These are phyloP conservation scores for Talaromyces islandicus DNA, from an alignment of 2,329 filamentous ascomycete species.

Conservation along the genomic window DNA sequence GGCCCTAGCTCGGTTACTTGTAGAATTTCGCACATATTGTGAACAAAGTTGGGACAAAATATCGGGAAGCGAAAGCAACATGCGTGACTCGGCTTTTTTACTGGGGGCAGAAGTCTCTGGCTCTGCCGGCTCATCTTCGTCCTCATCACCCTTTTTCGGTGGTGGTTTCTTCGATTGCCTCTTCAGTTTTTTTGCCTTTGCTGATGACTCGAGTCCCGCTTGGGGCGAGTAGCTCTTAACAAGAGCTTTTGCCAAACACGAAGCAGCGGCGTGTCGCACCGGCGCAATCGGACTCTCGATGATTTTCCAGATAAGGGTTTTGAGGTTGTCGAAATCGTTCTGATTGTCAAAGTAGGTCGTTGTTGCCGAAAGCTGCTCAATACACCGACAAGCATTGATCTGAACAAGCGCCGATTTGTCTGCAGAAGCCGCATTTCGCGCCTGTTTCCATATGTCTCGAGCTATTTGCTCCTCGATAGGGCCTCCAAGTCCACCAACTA, in stretches of 20 bases:
- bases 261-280: conserved; percentile 79
- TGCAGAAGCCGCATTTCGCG: conserved; percentile 64
- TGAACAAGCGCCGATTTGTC: conserved; percentile 84
- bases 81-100: conserved; percentile 64
- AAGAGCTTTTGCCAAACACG: conserved; percentile 75
- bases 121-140: conserved; percentile 70
- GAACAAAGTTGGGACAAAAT: conserved; percentile 71
- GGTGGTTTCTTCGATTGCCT: conserved; percentile 61
- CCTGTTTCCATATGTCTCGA: conserved; percentile 92
- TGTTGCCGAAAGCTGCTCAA: conserved; percentile 64
- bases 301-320: conserved; percentile 74
- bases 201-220: conserved; percentile 44
- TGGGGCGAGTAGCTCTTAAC: conserved; percentile 72
- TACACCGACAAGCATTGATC: conserved; percentile 68
- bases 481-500: conserved; percentile 66
- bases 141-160: conserved; percentile 52
- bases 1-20: conserved; percentile 72
- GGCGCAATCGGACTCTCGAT: conserved; percentile 70
- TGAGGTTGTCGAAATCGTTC: conserved; percentile 83
- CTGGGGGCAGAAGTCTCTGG: conserved; percentile 65
- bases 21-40: conserved; percentile 73
- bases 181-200: conserved; percentile 64
- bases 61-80: conserved; percentile 70
- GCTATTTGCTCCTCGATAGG: conserved; percentile 78
- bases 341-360: conserved; percentile 83